Conservation (phyloP, 768 basidiomycete genomes). For the Hygrocybe coccinea region DNA sequence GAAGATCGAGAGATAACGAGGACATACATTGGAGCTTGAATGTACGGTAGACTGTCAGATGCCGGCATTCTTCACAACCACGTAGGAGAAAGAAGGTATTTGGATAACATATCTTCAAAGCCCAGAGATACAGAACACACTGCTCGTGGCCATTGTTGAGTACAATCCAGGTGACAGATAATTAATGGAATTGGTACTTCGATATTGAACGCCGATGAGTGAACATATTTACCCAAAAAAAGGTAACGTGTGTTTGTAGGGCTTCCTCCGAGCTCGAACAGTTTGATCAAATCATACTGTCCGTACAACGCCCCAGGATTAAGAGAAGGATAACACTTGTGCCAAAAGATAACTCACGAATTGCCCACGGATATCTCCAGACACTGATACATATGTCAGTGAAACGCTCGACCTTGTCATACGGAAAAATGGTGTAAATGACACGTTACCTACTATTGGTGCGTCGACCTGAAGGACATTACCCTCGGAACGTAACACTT, state of each 20-base stretch:
- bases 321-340: constrained; percentile 8
- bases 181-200: constrained; percentile 52
- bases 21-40: constrained; percentile 95
- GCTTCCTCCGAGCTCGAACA: constrained; percentile 90
- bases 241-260: constrained; percentile 89
- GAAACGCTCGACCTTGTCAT: too few relatives aligned
- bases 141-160: constrained; percentile 31
- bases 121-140: constrained; percentile 99
- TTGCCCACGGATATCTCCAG: constrained; percentile 99
- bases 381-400: constrained; percentile 50
- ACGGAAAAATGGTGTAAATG: background rate
- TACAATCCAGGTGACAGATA: background rate
- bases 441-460: constrained; percentile 81
- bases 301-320: constrained; percentile 5
- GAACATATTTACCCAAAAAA: constrained; percentile 91
- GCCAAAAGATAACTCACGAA: constrained; percentile 59
- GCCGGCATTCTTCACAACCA: constrained; percentile 98
- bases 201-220: constrained; percentile 90
- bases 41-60: constrained; percentile 97
- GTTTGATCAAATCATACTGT: constrained; percentile 91
- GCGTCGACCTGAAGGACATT: constrained; percentile 94
- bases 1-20: background rate
- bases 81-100: constrained; percentile 93
- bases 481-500: constrained; percentile 75
- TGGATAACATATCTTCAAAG: constrained; percentile 99